Conservation (phyloP, 75 land plant species). For the Sequoiadendron giganteum region DNA sequence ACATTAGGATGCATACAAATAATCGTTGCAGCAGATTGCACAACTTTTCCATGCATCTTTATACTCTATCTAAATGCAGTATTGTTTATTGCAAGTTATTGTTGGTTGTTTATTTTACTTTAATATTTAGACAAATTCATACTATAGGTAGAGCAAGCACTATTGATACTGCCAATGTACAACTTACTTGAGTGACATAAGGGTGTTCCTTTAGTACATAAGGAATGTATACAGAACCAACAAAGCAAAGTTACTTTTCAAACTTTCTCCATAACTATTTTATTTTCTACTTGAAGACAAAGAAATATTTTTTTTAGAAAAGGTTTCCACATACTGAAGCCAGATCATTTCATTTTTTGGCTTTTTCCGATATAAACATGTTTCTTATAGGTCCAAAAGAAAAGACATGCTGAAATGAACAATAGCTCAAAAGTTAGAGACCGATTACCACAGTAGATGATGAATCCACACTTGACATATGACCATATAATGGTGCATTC, state of each 20-base stretch:
- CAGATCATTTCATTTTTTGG: neutral
- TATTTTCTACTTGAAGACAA: neutral
- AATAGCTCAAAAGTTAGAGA: neutral
- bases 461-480: conserved; percentile 72
- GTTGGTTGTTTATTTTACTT: neutral
- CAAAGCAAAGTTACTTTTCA: neutral
- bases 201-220: neutral
- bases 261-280: neutral
- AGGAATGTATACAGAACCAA: neutral
- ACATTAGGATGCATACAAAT: neutral
- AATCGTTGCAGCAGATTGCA: neutral
- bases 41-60: neutral
- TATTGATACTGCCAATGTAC: neutral
- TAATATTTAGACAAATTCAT: neutral
- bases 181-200: neutral
- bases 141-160: neutral
- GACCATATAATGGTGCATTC: conserved; percentile 62
- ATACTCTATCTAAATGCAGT: neutral
- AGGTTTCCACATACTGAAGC: neutral
- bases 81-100: neutral
- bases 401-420: neutral
- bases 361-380: neutral
- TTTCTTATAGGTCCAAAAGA: neutral
- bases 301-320: neutral
- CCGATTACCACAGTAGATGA: conserved; percentile 59